Evolutionary conservation across 257 asterid genomes (phyloP).

Genomic region (Solanum pennellii): DNA sequence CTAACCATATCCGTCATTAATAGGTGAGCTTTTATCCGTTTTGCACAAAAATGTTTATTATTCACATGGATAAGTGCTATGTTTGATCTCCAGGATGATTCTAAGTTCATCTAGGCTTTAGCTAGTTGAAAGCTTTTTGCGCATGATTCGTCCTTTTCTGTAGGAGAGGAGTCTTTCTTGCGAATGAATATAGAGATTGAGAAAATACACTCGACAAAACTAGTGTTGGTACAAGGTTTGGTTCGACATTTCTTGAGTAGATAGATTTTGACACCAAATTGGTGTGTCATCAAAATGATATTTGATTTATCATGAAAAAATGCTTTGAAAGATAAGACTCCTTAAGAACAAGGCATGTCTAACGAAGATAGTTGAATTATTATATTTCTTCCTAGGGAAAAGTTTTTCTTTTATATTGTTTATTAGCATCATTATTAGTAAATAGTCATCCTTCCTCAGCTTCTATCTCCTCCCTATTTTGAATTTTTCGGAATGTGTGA

Average conservation of each 20-base stretch:
- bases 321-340: not conserved
- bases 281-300: not conserved
- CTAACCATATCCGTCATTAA: conserved; percentile 66
- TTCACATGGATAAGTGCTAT: not conserved
- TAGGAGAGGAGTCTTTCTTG: not conserved
- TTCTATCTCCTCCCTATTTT: not conserved
- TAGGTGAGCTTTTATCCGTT: conserved; percentile 50
- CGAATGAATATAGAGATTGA: not conserved
- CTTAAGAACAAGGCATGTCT: not conserved
- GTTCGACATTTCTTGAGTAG: not conserved
- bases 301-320: not conserved
- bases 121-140: not conserved
- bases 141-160: not conserved
- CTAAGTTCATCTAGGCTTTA: not conserved
- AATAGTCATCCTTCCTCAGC: not conserved
- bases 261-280: not conserved
- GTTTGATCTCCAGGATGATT: not conserved
- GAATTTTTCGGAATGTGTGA: not conserved
- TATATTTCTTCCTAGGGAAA: not conserved
- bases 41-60: not conserved
- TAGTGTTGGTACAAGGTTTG: not conserved
- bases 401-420: not conserved
- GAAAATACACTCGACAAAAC: not conserved
- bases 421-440: not conserved
- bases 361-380: not conserved